Evolutionary conservation across 352 stramenopile species (phyloP).

Genomic region (Globisporangium cystogenes): DNA sequence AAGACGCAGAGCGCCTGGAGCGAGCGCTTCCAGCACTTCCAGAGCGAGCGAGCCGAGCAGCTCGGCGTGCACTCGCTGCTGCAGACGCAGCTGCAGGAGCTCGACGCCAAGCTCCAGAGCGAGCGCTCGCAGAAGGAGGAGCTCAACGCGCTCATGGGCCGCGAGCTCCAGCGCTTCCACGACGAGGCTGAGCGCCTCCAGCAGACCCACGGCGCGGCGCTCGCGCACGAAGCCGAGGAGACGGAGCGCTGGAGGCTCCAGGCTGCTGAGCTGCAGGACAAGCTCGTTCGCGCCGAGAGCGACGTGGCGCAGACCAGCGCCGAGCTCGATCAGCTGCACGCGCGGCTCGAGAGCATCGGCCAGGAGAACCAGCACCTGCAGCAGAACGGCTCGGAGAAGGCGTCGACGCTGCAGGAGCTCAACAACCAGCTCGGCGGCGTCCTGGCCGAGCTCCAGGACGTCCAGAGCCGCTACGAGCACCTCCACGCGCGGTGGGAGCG

Average conservation of each 20-base stretch:
- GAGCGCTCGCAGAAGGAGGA: constrained; percentile 65
- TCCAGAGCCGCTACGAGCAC: constrained; percentile 24
- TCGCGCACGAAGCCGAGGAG: constrained; percentile 21
- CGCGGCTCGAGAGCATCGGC: constrained; percentile 23
- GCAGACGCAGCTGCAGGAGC: constrained; percentile 29
- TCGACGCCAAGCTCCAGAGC: constrained; percentile 21
- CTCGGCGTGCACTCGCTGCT: constrained; percentile 24
- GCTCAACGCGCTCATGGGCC: constrained; percentile 48
- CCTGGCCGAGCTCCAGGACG: constrained; percentile 26
- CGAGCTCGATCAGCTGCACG: constrained; percentile 28
- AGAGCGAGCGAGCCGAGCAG: constrained; percentile 38
- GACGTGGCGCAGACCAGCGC: constrained; percentile 13
- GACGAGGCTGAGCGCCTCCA: constrained; percentile 27
- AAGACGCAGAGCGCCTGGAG: constrained; percentile 16
- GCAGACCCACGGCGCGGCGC: constrained; percentile 16
- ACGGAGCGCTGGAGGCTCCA: constrained; percentile 20
- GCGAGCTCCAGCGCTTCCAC: constrained; percentile 41
- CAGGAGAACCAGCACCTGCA: constrained; percentile 41
- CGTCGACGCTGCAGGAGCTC: constrained; percentile 44
- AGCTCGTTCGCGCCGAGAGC: constrained; percentile 12
- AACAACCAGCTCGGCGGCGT: constrained; percentile 48
- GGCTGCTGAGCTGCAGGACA: constrained; percentile 13
- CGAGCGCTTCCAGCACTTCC: constrained; percentile 34
- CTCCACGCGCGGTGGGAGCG: constrained; percentile 25
- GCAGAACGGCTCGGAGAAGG: constrained; percentile 38